phyloP scores from a whole-genome alignment of 2,329 filamentous ascomycete genomes.

The Phaeosphaeriaceae sp. region DNA sequence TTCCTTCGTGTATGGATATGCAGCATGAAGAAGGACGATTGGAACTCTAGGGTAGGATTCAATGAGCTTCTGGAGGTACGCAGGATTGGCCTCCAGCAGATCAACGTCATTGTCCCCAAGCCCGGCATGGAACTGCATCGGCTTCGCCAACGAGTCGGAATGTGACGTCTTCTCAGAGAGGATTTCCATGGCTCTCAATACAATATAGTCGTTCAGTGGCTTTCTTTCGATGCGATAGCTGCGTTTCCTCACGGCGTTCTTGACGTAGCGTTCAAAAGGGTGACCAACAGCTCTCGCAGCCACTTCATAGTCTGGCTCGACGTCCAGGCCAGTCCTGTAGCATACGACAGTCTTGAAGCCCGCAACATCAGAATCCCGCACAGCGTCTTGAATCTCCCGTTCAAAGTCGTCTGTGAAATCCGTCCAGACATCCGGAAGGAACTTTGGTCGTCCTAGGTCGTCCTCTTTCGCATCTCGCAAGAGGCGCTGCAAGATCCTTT shows the following conservation, averaged over 20 bases:
- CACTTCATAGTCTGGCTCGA: constrained; percentile 55
- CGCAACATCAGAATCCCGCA: constrained; percentile 72
- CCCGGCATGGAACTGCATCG: constrained; percentile 84
- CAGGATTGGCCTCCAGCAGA: constrained; percentile 74
- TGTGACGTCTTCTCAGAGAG: constrained; percentile 55
- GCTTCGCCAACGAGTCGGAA: constrained; percentile 64
- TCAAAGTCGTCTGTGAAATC: constrained; percentile 61
- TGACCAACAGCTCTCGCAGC: constrained; percentile 42
- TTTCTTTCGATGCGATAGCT: constrained; percentile 67
- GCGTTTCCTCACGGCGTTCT: constrained; percentile 47
- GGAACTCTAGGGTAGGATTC: constrained; percentile 72
- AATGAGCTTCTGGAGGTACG: constrained; percentile 78
- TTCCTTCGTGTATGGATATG: constrained; percentile 82
- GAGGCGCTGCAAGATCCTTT: constrained; percentile 65
- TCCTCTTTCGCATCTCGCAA: constrained; percentile 49
- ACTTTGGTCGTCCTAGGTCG: constrained; percentile 40
- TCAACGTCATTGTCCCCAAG: constrained; percentile 82
- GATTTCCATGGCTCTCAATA: constrained; percentile 69
- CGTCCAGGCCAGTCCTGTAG: constrained; percentile 76
- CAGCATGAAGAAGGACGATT: constrained; percentile 80
- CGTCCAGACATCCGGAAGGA: constrained; percentile 49
- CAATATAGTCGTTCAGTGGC: constrained; percentile 73
- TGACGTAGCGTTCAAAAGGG: constrained; percentile 53
- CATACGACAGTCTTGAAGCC: constrained; percentile 87
- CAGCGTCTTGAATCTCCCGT: constrained; percentile 61